phyloP scores from a whole-genome alignment of 768 basidiomycete species.

The Podaxis sp. region DNA sequence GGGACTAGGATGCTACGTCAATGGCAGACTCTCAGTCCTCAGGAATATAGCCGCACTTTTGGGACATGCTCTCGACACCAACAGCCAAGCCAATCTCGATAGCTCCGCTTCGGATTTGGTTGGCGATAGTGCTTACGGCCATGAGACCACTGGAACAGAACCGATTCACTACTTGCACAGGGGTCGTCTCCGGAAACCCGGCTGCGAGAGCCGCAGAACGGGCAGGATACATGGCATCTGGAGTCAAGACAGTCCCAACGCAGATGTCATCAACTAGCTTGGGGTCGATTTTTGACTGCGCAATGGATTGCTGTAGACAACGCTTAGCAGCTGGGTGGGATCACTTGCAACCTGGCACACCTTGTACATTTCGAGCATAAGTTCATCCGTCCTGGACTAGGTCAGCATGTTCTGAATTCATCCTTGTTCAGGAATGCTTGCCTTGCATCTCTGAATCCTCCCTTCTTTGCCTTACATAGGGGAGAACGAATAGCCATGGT shows the following conservation, averaged over 20 bases:
- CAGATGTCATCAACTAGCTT: constrained; percentile 70
- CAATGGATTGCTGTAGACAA: constrained; percentile 48
- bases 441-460: constrained; percentile 70
- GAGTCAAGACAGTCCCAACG: constrained; percentile 72
- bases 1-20: constrained; percentile 37
- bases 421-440: constrained; percentile 20
- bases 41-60: constrained; percentile 42
- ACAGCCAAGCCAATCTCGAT: constrained; percentile 77
- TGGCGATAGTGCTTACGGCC: constrained; percentile 73
- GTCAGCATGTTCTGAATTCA: neutral
- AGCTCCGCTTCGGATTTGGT: constrained; percentile 72
- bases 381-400: constrained; percentile 60
- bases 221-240: constrained; percentile 63
- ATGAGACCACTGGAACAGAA: constrained; percentile 87
- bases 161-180: constrained; percentile 70
- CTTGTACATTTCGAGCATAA: constrained; percentile 80
- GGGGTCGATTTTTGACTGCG: constrained; percentile 57
- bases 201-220: constrained; percentile 74
- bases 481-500: constrained; percentile 79
- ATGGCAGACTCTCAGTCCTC: neutral
- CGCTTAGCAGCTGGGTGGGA: neutral
- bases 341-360: constrained; percentile 24
- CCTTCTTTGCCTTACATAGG: constrained; percentile 72
- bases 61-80: constrained; percentile 86
- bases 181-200: constrained; percentile 74